Base-by-base conservation (phyloP, 2,329 filamentous ascomycete species). In the Penicillium italicum region DNA sequence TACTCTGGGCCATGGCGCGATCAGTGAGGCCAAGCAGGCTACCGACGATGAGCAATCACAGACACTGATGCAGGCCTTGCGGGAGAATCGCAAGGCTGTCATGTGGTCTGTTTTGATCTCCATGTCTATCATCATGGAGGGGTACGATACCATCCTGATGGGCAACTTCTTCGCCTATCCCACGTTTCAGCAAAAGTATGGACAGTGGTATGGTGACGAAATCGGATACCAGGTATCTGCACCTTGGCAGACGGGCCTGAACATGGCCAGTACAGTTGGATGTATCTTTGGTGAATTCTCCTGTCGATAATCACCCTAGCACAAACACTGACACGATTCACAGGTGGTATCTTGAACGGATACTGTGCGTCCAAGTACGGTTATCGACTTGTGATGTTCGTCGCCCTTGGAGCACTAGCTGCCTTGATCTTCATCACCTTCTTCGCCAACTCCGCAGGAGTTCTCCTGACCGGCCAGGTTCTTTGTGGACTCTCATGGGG, bases 231-330 rank as follows among this genome's bases (percentile, higher is more conserved):
- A 65, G 48, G 57, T 87, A n/a, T 76, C 84, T 2, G 82, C 84
- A 1, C 70, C 76, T 3, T 87, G 84, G 84, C 85, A 87, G 67
- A 79, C 84, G 6, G 84, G 83, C 14, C 73, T 87, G 18, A 84
- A 79, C 63, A 63, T 64, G 62, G 61, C 58, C 14, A 64, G 62
- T 46, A 65, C 62, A 0, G 59, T 64, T 24, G 63, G 63, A 22
- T 59, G 57, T 48, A 58, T 65, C 33, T 64, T 65, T 40, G 62
- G 63, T 65, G 11, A 56, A 56, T 47, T 42, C 3, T 22, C 3
- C 6, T n/a, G n/a, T 12, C 16, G 16, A 1, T 12, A 11, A 2
- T 4, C 10, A 22, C 3, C 6, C 1, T 2, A 9, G 2, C 11
- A 26, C 5, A 34, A 28, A 16, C 1, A 38, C 55, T 62, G 16